Base-by-base conservation (phyloP, 176 grass and related monocot species). In the Zoysia japonica region DNA sequence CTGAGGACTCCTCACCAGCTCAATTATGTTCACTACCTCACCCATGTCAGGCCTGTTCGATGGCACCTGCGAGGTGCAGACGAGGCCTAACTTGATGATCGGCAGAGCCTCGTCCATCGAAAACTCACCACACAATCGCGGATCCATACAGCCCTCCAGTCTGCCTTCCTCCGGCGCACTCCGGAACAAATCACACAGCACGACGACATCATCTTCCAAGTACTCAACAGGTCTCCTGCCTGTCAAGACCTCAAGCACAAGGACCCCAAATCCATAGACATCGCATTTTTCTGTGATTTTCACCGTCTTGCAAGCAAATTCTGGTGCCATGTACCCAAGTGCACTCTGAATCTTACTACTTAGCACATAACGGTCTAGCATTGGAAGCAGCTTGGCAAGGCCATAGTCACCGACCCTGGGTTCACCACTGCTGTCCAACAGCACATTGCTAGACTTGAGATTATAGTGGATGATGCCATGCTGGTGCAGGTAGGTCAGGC, bases 331-430 rank as follows among this genome's bases (percentile, higher is more conserved):
- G 79, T 98, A 98, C 11, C 95, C 95, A n/a, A 98, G 92, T 9
- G 95, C 95, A 13, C 95, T 98, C 73, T 98, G 95, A 62, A 98
- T 85, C 85, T 98, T 98, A 64, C 95, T 94, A 79, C 95, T 94
- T 48, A 98, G 84, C 47, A 94, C 92, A 0, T 98, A 98, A 5
- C 95, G 72, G 77, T 98, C 95, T 14, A 98, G 78, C 92, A 92
- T 94, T 0, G 95, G 95, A 37, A 98, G 78, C 3, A 98, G 84
- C n/a, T 87, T 98, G 16, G 95, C 95, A 39, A 98, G 86, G 7
- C 95, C 95, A 43, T 90, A 89, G 82, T 98, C 95, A 7, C 89
- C 91, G 5, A 98, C 68, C 75, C 81, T 92, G 19, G 91, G 87
- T 17, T 98, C 88, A 8, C 92, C 90, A 12, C 91, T 90, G 72